These are phyloP conservation scores for Phyllosticta citrichinensis DNA, from an alignment of 2,329 filamentous ascomycete genomes.

Conservation along the genomic window DNA sequence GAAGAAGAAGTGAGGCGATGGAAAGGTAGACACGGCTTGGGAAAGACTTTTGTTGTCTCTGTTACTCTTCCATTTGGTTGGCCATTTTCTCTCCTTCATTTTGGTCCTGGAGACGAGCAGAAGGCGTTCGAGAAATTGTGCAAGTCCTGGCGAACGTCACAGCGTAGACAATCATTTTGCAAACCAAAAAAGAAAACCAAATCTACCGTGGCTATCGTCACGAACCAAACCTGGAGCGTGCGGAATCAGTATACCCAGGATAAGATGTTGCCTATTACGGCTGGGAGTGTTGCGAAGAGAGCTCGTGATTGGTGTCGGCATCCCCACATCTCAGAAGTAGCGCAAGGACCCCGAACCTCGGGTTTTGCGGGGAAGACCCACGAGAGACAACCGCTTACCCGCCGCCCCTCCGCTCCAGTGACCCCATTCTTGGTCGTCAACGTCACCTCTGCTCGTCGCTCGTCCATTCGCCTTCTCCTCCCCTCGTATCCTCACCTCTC, in stretches of 20 bases:
- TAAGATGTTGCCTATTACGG: too few relatives aligned
- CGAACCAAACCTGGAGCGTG: not conserved
- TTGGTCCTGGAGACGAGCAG: not conserved
- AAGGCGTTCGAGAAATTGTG: not conserved
- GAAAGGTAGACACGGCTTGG: not conserved
- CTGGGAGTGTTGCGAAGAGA: too few relatives aligned
- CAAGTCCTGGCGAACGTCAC: not conserved
- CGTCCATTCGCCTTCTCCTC: too few relatives aligned
- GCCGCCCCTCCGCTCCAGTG: too few relatives aligned
- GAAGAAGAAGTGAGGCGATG: conserved; percentile 17
- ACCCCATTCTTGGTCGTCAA: not conserved
- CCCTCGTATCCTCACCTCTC: not conserved
- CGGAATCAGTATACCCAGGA: too few relatives aligned
- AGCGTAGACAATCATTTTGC: not conserved
- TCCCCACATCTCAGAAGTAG: not conserved
- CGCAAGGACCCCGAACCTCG: not conserved
- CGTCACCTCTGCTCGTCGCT: not conserved
- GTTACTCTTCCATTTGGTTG: not conserved
- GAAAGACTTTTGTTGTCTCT: not conserved
- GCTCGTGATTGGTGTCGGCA: not conserved
- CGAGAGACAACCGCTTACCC: not conserved
- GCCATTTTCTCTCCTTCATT: not conserved
- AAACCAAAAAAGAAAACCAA: not conserved
- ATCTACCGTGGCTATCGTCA: not conserved
- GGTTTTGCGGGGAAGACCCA: not conserved